These are phyloP conservation scores for Cladophialophora chaetospira DNA, from an alignment of 2,329 filamentous ascomycete species.

Conservation along the genomic window DNA sequence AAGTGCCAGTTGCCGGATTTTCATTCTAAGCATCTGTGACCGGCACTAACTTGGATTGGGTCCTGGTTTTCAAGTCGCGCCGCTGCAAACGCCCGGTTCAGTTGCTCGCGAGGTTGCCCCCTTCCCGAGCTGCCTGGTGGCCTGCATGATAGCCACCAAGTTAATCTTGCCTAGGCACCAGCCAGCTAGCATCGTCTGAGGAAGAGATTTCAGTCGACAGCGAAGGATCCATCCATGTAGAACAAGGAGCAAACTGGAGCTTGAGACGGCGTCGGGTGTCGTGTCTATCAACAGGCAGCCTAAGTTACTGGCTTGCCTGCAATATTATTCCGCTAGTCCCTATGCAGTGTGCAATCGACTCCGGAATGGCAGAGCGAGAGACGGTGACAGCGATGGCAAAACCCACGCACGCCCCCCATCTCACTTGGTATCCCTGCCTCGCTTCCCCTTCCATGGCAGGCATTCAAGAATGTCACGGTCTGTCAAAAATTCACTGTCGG, in stretches of 20 bases:
- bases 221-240: neutral
- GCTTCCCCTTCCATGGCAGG: neutral
- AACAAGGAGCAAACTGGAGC: neutral
- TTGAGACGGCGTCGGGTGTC: neutral
- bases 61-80: neutral
- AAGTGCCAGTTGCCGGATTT: no score
- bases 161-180: neutral
- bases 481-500: neutral
- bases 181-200: neutral
- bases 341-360: neutral
- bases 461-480: neutral
- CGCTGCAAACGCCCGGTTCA: neutral
- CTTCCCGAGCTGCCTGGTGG: neutral
- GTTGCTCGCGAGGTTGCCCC: neutral
- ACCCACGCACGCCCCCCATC: slow-evolving; percentile 7
- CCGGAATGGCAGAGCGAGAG: slow-evolving; percentile 2
- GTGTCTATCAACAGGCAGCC: slow-evolving; percentile 1
- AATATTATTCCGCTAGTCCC: neutral
- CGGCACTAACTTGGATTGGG: neutral
- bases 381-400: slow-evolving; percentile 6
- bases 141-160: neutral
- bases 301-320: neutral
- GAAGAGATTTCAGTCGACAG: neutral
- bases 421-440: slow-evolving; percentile 4
- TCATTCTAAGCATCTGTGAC: neutral